Evolutionary conservation across 1,139 yeast species (phyloP).

Genomic region (Diutina scorzettiae): DNA sequence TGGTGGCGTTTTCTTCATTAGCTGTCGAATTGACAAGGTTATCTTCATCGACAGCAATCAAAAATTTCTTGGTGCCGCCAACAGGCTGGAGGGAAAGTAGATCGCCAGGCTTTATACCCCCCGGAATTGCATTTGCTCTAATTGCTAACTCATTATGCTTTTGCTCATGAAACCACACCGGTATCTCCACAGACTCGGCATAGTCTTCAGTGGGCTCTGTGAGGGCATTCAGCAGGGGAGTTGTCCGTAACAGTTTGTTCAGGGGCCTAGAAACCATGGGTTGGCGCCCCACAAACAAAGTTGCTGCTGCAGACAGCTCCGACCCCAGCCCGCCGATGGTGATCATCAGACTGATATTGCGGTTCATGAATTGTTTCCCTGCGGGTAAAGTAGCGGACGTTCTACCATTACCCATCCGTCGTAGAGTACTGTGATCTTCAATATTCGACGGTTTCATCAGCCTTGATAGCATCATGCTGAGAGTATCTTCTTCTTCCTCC

Average conservation of each 20-base stretch:
- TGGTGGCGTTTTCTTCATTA: conserved; percentile 11
- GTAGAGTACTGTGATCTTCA: background rate
- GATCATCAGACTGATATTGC: conserved; percentile 3
- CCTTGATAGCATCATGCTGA: conserved; percentile 1
- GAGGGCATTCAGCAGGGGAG: background rate
- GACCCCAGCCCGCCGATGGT: background rate
- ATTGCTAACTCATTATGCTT: conserved; percentile 51
- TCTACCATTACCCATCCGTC: background rate
- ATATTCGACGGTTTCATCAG: background rate
- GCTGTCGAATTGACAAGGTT: conserved; percentile 28
- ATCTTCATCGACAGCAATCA: conserved; percentile 15
- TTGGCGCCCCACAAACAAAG: background rate
- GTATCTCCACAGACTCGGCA: conserved; percentile 22
- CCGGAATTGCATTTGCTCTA: conserved; percentile 45
- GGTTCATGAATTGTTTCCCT: conserved; percentile 4
- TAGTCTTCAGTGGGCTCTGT: background rate
- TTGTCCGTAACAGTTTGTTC: background rate
- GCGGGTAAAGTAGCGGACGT: background rate
- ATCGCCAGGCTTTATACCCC: conserved; percentile 54
- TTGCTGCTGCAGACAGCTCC: background rate
- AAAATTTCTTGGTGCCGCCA: conserved; percentile 22
- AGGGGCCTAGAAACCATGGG: background rate
- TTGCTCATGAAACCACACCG: conserved; percentile 67
- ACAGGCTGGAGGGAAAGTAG: conserved; percentile 43
- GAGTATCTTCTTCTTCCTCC: conserved; percentile 3